Conservation (phyloP, 768 basidiomycete species). For the Gautieria morchelliformis region DNA sequence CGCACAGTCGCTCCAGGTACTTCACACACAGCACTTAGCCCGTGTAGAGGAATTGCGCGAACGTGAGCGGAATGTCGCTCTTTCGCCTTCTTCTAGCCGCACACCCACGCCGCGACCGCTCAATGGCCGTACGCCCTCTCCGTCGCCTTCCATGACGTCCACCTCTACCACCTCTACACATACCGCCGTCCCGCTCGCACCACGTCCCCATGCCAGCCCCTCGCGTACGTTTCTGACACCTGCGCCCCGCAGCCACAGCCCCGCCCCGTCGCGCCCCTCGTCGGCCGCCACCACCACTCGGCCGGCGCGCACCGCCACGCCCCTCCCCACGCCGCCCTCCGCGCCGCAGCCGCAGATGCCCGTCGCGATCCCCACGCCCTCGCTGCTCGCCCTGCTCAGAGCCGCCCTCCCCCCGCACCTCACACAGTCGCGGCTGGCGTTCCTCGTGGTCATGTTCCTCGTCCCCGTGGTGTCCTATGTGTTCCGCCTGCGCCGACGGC, state of each 20-base stretch:
- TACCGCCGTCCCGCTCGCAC: slow-evolving; percentile 52
- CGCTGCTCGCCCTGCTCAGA: slow-evolving; percentile 34
- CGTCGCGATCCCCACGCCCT: slow-evolving; percentile 5
- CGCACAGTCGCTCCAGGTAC: slow-evolving; percentile 9
- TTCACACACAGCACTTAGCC: slow-evolving; percentile 14
- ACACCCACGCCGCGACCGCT: slow-evolving; percentile 9
- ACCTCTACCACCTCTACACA: slow-evolving; percentile 65
- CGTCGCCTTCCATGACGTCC: slow-evolving; percentile 46
- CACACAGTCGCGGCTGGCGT: slow-evolving; percentile 35
- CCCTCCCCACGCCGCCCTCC: slow-evolving; percentile 5
- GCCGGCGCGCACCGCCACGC: slow-evolving; percentile 19
- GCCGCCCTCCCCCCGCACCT: slow-evolving; percentile 41
- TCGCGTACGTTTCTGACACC: slow-evolving; percentile 15
- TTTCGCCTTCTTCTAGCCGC: slow-evolving; percentile 37
- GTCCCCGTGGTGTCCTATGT: slow-evolving; percentile 36
- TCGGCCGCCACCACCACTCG: slow-evolving; percentile 17
- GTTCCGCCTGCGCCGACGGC: slow-evolving; percentile 41
- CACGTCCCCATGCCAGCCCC: slow-evolving; percentile 23
- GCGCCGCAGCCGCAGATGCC: slow-evolving; percentile 14
- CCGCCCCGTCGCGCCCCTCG: slow-evolving; percentile 16
- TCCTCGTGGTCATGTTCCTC: slow-evolving; percentile 33
- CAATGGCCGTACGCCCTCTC: slow-evolving; percentile 4
- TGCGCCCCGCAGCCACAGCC: slow-evolving; percentile 17
- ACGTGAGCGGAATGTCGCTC: slow-evolving; percentile 14
- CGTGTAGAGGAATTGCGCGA: slow-evolving; percentile 28